Evolutionary conservation across 495 filamentous ascomycete genomes (phyloP).

Genomic region (Penicillium dipodomyicola): DNA sequence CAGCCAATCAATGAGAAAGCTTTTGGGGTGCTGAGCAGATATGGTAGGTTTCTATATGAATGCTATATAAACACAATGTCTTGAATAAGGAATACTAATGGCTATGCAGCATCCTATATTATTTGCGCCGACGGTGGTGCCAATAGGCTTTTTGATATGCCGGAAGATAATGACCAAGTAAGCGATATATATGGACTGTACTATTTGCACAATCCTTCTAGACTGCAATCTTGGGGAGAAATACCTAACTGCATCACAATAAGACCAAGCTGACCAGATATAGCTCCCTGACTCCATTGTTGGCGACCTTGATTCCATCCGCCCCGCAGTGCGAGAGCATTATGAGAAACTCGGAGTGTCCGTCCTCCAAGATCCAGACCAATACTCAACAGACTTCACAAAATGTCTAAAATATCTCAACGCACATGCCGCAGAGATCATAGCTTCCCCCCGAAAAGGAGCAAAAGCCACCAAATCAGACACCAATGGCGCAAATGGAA

Average conservation of each 20-base stretch:
- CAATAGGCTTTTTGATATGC: slow-evolving; percentile 68
- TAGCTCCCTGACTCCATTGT: slow-evolving; percentile 67
- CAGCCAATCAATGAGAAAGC: slow-evolving; percentile 59
- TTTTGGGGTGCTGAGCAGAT: slow-evolving; percentile 53
- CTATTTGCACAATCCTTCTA: neutral
- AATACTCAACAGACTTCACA: slow-evolving; percentile 81
- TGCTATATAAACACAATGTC: neutral
- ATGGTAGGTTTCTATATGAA: slow-evolving; percentile 44
- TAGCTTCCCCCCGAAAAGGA: slow-evolving; percentile 21
- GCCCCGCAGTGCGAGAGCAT: slow-evolving; percentile 52
- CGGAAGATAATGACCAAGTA: slow-evolving; percentile 41
- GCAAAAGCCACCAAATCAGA: slow-evolving; percentile 2
- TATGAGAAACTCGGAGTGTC: slow-evolving; percentile 54
- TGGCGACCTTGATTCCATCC: slow-evolving; percentile 87
- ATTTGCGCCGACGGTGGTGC: slow-evolving; percentile 91
- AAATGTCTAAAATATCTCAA: slow-evolving; percentile 70
- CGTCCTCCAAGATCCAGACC: slow-evolving; percentile 67
- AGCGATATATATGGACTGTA: slow-evolving; percentile 10
- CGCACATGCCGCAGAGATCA: slow-evolving; percentile 28
- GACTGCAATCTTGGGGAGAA: neutral
- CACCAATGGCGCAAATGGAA: slow-evolving; percentile 2
- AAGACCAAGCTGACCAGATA: slow-evolving; percentile 1
- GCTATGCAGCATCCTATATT: slow-evolving; percentile 49
- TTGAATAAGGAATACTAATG: slow-evolving; percentile 5
- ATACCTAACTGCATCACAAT: neutral